Base-by-base conservation (phyloP, 371 early-diverging fungal genomes). In the Actinomucor elegans region DNA sequence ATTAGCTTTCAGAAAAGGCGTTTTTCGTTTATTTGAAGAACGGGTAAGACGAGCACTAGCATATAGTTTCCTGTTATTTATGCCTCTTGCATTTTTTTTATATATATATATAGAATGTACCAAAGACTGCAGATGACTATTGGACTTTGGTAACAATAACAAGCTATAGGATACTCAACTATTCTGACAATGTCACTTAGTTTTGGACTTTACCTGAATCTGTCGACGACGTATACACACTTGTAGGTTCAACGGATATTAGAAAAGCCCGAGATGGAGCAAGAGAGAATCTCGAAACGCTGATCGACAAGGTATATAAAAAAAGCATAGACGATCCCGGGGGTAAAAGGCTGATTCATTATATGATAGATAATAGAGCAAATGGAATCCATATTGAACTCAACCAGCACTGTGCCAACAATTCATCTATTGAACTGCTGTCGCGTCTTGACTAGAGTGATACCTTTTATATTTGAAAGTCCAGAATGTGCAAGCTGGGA, bases 171-270 rank as follows among this genome's bases (percentile, higher is more conserved):
- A 11, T 26, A 42, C 12, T 37, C 5, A 49, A 23, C 15, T 8
- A 40, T 38, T 20, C 20, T 42, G 18, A n/a, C n/a, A n/a, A n/a
- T 17, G 4, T 15, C 18, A 10, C 9, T 4, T 61, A 85, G 85
- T 85, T 86, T 57, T 87, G 86, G 86, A 65, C 64, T 12, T 70
- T 93, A 15, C 89, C 90, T 9, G 91, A 90, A 24, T 71, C 77
- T 15, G 78, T 88, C 32, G 91, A 92, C 48, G 93, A 93, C 63
- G 83, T 92, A n/a, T 91, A 85, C 67, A 84, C 91, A 41, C 82
- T 93, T 24, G 76, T 92, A 20, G 73, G 88, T 29, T 75, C 88
- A 11, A 76, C 80, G 8, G 94, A 94, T 54, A 84, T 91, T 37
- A 72, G 91, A 45, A 69, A 78, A 35, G 80, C 85, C 17, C 77